Conservation (phyloP, 768 basidiomycete genomes). For the Macrolepiota dolichaula region DNA sequence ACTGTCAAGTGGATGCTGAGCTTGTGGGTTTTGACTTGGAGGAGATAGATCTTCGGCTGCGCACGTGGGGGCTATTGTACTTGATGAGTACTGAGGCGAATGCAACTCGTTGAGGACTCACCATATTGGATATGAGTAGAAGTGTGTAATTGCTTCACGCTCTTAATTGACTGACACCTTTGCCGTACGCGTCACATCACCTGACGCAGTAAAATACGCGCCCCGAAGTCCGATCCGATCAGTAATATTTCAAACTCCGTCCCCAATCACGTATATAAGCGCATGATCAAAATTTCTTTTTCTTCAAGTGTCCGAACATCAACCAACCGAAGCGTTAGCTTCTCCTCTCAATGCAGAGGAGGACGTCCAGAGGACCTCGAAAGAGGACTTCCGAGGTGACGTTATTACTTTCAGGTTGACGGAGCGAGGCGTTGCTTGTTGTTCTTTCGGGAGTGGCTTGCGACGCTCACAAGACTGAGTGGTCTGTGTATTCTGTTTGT, state of each 20-base stretch:
- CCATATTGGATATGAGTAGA: neutral
- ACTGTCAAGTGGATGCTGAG: slow-evolving; percentile 59
- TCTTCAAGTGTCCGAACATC: slow-evolving; percentile 59
- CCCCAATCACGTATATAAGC: slow-evolving; percentile 19
- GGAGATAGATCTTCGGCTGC: slow-evolving; percentile 60
- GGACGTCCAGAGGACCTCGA: slow-evolving; percentile 3
- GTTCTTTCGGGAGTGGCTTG: slow-evolving; percentile 13
- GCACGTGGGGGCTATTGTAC: slow-evolving; percentile 44
- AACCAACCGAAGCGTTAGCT: slow-evolving; percentile 63
- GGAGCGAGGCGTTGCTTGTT: slow-evolving; percentile 62
- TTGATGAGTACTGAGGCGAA: neutral
- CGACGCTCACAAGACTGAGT: slow-evolving; percentile 43
- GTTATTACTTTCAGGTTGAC: slow-evolving; percentile 66
- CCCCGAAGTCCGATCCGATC: neutral
- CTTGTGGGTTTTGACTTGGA: slow-evolving; percentile 73
- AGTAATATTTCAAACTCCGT: slow-evolving; percentile 27
- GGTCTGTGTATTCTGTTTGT: slow-evolving; percentile 30
- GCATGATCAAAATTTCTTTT: slow-evolving; percentile 18
- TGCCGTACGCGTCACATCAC: neutral
- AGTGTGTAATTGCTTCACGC: neutral
- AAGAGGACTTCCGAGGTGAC: slow-evolving; percentile 32
- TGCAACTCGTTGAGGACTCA: neutral
- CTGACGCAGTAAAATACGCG: neutral
- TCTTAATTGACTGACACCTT: neutral
- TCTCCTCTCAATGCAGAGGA: neutral